Base-by-base conservation (phyloP, 75 land plant genomes). In the Cupressus sempervirens region DNA sequence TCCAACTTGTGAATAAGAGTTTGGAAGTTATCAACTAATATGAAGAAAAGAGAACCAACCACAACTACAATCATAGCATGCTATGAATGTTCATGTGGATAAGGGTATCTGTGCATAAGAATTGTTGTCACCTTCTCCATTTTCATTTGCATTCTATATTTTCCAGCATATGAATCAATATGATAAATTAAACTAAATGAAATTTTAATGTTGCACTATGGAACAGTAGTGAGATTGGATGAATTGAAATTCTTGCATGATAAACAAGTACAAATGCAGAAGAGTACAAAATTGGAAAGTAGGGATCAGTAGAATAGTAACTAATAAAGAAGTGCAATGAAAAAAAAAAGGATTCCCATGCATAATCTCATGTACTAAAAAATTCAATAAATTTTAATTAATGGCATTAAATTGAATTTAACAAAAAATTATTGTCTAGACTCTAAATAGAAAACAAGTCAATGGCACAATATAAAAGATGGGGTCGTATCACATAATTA, bases 31-130 rank as follows among this genome's bases (percentile, higher is more conserved):
- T 96, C 99, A 23, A 95, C 91, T 12, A 95, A 98, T 65, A 98
- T 96, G 84, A 98, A 98, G 86, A 98, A 98, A 11, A 98, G 88
- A 80, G 94, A 93, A 36, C 93, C 97, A 80, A 94, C 91, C 14
- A 93, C 80, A 34, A 98, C 99, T 13, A 98, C 99, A 76, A 92
- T 91, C 32, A 96, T 85, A 12, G 98, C 96, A 93, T 98, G 99
- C 67, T 94, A 94, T 32, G 99, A 98, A 88, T 98, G 99, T 87
- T 98, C 97, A 84, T 98, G 99, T 2, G 99, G 99, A 84, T 98
- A 98, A 16, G 98, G 94, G 82, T 96, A 93, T 86, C 85, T 91
- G 48, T 94, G 93, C 14, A 92, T 88, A 34, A 96, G 83, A 67
- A 98, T 96, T 40, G 96, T 94, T 72, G 94, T 83, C 80, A 98